Base-by-base conservation (phyloP, 495 filamentous ascomycete genomes). In the Parmelia sp. region DNA sequence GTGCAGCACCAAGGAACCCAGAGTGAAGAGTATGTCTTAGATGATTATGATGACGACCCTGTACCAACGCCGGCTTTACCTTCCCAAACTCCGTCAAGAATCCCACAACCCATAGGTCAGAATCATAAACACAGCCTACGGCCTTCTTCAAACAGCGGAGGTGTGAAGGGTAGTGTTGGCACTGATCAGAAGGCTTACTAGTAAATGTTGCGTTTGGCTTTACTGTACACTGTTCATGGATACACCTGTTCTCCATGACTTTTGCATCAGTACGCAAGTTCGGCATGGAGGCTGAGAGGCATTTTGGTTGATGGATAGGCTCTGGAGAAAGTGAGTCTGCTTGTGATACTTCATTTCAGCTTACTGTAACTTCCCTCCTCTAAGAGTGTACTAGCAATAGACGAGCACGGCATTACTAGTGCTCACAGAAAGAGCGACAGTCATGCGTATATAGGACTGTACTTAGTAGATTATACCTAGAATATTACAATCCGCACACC, bases 21-120 rank as follows among this genome's bases (percentile, higher is more conserved):
- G 39, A 78, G 82, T 36, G 83, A 85, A 64, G 81, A 85, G 25
- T 81, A 80, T 58, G 66, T 78, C n/a, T 76, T 74, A 49, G 77
- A 83, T 63, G 83, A 82, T 49, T 81, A 83, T 60, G 83, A 84
- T 27, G 81, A 85, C 21, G 83, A 85, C 65, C 71, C 75, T 19
- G 72, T 76, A 7, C 73, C 76, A 59, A 72, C 76, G 9, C 73
- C 75, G 58, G 70, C 68, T n/a, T 72, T 78, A 9, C 74, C 73
- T 8, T 60, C 70, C 25, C 69, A 65, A 53, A 59, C 65, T 59
- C 70, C 70, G 15, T 68, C 68, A 36, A 68, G 61, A 53, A 65
- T 69, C 45, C 65, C 67, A 21, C 70, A 71, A 49, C 60, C 68
- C 19, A 57, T 65, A n/a, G 29, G 12, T 15, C 61, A 62, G 31